Evolutionary conservation across 1,284 basidiomycete species (phyloP).

Genomic region (Apiotrichum sp.): DNA sequence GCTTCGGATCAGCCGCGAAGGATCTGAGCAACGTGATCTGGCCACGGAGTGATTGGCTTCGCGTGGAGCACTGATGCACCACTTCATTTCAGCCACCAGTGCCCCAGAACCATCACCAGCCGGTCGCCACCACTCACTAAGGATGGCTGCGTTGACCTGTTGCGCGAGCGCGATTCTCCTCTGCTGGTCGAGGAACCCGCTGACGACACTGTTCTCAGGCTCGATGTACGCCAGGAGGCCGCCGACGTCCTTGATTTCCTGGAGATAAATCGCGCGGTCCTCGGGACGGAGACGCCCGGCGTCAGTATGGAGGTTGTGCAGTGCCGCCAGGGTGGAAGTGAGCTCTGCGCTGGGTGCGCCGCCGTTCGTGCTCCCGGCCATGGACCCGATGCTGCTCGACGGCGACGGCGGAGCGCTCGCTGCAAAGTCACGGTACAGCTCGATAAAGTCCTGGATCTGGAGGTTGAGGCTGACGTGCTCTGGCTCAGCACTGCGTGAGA

Average conservation of each 20-base stretch:
- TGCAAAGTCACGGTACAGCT: conserved; percentile 22
- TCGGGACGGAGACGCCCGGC: conserved; percentile 32
- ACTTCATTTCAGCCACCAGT: no score
- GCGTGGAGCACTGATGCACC: no score
- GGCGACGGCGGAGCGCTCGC: conserved; percentile 28
- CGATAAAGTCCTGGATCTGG: conserved; percentile 43
- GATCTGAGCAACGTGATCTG: no score
- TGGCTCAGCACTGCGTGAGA: conserved; percentile 24
- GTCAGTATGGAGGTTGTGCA: conserved; percentile 33
- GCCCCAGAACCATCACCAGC: background rate
- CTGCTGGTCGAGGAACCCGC: conserved; percentile 40
- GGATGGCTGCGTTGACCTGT: conserved; percentile 43
- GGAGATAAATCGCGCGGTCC: conserved; percentile 35
- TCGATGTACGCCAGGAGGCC: conserved; percentile 44
- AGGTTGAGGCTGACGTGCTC: conserved; percentile 42
- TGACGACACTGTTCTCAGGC: conserved; percentile 40
- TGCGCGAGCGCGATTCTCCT: conserved; percentile 41
- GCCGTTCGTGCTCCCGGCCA: conserved; percentile 8
- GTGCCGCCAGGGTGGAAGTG: conserved; percentile 28
- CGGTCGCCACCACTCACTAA: conserved; percentile 31
- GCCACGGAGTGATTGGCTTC: no score
- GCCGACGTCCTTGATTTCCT: conserved; percentile 44
- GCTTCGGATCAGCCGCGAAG: no score
- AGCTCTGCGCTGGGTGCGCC: conserved; percentile 13
- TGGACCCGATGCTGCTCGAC: conserved; percentile 23